Evolutionary conservation across 768 basidiomycete species (phyloP).

Genomic region (Daedaleopsis nitida): DNA sequence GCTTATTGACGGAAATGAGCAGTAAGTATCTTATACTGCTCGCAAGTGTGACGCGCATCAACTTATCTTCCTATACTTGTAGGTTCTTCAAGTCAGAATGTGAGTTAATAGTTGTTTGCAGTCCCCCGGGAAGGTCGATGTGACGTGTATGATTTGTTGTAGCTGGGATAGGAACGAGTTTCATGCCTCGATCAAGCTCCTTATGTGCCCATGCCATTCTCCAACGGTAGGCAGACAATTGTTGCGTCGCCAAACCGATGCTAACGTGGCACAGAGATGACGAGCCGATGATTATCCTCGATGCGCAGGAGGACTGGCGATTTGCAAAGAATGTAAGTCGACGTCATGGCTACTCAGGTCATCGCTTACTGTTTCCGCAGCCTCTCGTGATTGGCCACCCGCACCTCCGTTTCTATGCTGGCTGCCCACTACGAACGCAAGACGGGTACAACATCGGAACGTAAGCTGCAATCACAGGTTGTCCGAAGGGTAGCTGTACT

Average conservation of each 20-base stretch:
- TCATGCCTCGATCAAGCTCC: constrained; percentile 59
- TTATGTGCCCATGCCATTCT: constrained; percentile 85
- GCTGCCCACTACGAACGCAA: constrained; percentile 83
- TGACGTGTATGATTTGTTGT: not conserved
- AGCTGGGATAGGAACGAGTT: constrained; percentile 50
- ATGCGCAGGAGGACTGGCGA: constrained; percentile 83
- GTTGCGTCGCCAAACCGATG: not conserved
- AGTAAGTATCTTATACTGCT: constrained; percentile 50
- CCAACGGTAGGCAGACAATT: constrained; percentile 56
- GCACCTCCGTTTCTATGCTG: constrained; percentile 86
- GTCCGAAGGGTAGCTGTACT: not conserved
- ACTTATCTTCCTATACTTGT: not conserved
- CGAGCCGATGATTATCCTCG: constrained; percentile 86
- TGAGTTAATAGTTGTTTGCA: constrained; percentile 36
- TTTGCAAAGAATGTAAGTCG: constrained; percentile 76
- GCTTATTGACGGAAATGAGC: constrained; percentile 81
- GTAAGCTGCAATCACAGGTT: constrained; percentile 39
- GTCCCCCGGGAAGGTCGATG: not conserved
- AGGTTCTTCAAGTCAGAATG: constrained; percentile 93
- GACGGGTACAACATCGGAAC: constrained; percentile 92
- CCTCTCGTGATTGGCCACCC: constrained; percentile 71
- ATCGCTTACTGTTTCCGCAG: constrained; percentile 37
- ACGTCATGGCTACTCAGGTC: not conserved
- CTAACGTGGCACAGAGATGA: constrained; percentile 53
- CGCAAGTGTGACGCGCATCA: not conserved